A percentile compares a stretch with the other conserved stretches of the same genome.
These are phyloP conservation scores for Geranium incanum DNA, from an alignment of 441 rosid species.

Conservation along the genomic window DNA sequence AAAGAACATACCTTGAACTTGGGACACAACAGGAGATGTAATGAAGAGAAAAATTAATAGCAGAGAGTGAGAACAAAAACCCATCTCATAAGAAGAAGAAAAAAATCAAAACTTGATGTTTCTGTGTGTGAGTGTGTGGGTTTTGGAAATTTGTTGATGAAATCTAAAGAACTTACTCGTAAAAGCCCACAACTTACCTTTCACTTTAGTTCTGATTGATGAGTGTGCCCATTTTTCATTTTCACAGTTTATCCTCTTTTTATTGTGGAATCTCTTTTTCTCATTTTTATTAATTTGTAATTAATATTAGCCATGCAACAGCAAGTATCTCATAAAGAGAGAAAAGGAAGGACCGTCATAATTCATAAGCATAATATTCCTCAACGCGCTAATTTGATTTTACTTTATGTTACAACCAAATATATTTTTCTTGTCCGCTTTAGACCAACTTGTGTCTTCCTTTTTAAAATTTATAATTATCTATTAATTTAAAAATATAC, in stretches of 20 bases:
- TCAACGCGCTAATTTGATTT: not conserved
- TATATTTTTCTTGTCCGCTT: not conserved
- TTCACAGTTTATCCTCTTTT: constrained; percentile 27
- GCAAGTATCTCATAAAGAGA: not conserved
- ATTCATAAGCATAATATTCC: not conserved
- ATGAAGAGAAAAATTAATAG: constrained; percentile 28
- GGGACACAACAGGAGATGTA: constrained; percentile 42
- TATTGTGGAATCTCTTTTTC: constrained; percentile 39
- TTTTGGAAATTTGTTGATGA: constrained; percentile 14
- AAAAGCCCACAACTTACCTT: constrained; percentile 19
- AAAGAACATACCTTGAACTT: constrained; percentile 59
- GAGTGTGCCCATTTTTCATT: constrained; percentile 27
- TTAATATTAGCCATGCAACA: not conserved
- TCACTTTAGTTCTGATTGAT: constrained; percentile 27
- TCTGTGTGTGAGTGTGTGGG: constrained; percentile 5
- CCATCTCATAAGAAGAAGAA: constrained; percentile 34
- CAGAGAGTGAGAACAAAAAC: constrained; percentile 33
- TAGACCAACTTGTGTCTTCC: constrained; percentile 1
- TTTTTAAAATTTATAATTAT: too few relatives aligned
- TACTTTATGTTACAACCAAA: not conserved
- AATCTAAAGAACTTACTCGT: constrained; percentile 12
- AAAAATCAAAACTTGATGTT: constrained; percentile 17
- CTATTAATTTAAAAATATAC: too few relatives aligned
- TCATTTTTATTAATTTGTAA: not conserved
- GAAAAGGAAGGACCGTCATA: not conserved